Evolutionary conservation across 352 stramenopile genomes (phyloP), one percentile per base, ranked within the genome.

Genomic region (Phytophthora lateralis): DNA sequence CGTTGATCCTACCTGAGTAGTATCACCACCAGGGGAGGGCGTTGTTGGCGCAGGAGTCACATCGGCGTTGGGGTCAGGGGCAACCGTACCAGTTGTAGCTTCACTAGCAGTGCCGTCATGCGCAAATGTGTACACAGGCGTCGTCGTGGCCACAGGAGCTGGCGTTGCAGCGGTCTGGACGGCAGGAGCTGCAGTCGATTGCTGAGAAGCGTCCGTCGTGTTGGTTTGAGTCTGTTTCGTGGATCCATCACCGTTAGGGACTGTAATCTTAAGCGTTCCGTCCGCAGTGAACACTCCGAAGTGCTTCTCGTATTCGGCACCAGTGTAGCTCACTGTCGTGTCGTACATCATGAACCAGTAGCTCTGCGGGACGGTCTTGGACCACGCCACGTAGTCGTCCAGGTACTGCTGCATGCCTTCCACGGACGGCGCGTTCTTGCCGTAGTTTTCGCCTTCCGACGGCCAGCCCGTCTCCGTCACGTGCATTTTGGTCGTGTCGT

Each of bases 341-440:
- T 89, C 80, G 65, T 84, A 89, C 77, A 85, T 84, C 76, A 88
- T 88, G 63, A 88, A 88, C 63, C 67, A 88, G 67, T 84, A 88
- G 18, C 66, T 69, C 38, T 69, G 58, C 8, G 60, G 53, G 44
- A 77, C 42, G 7, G 43, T 55, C 34, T 66, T 64, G 12, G 73
- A 68, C 75, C 75, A 88, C n/a, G 34, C 30, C 4, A 69, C 68
- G 38, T 73, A 88, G 63, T 84, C 77, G 51, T 82, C 41, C 15
- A 82, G 27, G 56, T 76, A 84, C 50, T 63, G 20, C 52, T 82
- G 75, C 66, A 75, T 75, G 12, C 50, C 69, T 6, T 75, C 65
- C 4, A 75, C 52, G 32, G 67, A 82, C 0, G 78, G 76, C 9
- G 49, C 48, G 46, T 85, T 88, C 32, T 66, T 27, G 8, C 44